phyloP scores from a whole-genome alignment of 345 rosid species.

The Syzygium grande region DNA sequence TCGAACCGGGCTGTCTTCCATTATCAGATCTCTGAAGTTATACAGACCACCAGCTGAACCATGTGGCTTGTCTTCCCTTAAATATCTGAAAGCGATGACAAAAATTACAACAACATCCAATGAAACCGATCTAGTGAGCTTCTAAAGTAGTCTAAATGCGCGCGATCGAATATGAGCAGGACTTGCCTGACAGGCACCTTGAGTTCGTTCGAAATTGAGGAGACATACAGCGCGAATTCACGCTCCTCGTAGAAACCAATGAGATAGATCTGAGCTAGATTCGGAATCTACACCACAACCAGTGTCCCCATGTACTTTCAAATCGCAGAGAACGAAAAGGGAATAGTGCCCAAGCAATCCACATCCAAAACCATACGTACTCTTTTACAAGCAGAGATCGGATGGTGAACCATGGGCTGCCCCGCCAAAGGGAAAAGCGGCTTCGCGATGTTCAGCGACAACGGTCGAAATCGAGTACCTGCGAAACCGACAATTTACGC shows the following conservation, averaged over 20 bases:
- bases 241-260: slow-evolving; percentile 92
- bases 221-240: slow-evolving; percentile 73
- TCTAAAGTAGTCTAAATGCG: not conserved
- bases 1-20: slow-evolving; percentile 85
- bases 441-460: slow-evolving; percentile 86
- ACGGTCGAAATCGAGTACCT: slow-evolving; percentile 91
- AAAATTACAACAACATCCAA: not conserved
- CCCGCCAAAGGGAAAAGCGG: slow-evolving; percentile 91
- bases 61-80: slow-evolving; percentile 83
- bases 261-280: slow-evolving; percentile 65
- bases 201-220: slow-evolving; percentile 86
- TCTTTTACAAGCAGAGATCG: slow-evolving; percentile 94
- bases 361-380: slow-evolving; percentile 25
- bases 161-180: not conserved
- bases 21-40: slow-evolving; percentile 63
- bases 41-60: slow-evolving; percentile 94
- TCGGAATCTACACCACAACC: slow-evolving; percentile 53
- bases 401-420: slow-evolving; percentile 97
- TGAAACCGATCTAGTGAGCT: not conserved
- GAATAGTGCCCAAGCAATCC: not conserved
- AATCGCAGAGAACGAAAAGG: not conserved
- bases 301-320: not conserved
- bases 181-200: slow-evolving; percentile 76
- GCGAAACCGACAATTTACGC: not conserved
- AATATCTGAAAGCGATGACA: slow-evolving; percentile 34